Evolutionary conservation across 305 asterid species (phyloP), one percentile per base, ranked within the genome.

Genomic region (Caryopteris hybrid): DNA sequence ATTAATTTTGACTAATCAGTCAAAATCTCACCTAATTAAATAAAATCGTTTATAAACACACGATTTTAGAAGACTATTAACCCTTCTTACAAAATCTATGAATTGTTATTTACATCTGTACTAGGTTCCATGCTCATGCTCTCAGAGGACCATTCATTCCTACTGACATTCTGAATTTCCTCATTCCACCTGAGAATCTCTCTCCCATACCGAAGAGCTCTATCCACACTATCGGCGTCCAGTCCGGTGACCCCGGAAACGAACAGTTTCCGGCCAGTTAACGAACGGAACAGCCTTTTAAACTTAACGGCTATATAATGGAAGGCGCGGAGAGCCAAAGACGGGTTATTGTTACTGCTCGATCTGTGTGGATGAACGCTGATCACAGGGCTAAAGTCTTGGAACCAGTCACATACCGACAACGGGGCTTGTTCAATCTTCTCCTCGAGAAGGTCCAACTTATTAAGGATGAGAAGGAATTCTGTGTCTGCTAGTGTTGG

Each of bases 171-270:
- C 0, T 66, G 77, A 46, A 61, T 72, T 75, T 89, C 97, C 10
- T 83, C 80, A 25, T 80, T 84, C 98, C 99, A 94, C 77, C 68
- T 83, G 52, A 91, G 68, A 76, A 94, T 78, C 73, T 91, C 98
- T 70, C 73, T 71, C 0, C 83, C 71, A 39, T 82, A 89, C 60
- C 78, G 80, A 1, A 94, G 81, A 22, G 90, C 92, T 33, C 43
- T 78, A 63, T 88, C 95, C 1, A 94, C 95, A 10, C 85, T 85
- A 29, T 83, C 87, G 2, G 79, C 74, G 57, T 88, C 89, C 80
- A 94, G 43, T 38, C 89, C 97, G 12, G 85, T 89, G 3, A 74
- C 86, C 31, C 59, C 63, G 1, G 90, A 61, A 50, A 91, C 96
- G 55, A 78, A 89, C 79, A 91, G 79, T 69, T 85, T 91, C 55